Conservation (phyloP, 441 rosid species). For the Jatropha podagrica region DNA sequence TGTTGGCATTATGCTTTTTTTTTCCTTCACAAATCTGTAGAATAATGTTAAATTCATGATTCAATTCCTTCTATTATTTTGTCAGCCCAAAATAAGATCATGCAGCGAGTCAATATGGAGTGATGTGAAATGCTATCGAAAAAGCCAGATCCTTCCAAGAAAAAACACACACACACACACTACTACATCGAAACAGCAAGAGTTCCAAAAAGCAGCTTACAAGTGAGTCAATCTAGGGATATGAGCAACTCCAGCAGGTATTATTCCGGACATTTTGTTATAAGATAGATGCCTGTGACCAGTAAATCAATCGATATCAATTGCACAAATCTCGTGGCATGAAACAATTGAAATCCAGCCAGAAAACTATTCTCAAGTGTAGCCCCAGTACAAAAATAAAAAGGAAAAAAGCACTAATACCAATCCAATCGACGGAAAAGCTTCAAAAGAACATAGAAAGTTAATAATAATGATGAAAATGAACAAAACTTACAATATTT, state of each 20-base stretch:
- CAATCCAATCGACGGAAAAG: neutral
- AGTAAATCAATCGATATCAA: constrained; percentile 15
- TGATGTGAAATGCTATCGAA: neutral
- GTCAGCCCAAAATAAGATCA: neutral
- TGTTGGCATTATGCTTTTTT: neutral
- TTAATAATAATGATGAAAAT: neutral
- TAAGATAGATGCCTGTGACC: constrained; percentile 70
- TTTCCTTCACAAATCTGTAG: neutral
- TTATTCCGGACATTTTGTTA: constrained; percentile 82
- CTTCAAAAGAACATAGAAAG: neutral
- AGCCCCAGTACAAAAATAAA: neutral
- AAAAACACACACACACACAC: neutral
- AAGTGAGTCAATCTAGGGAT: constrained; percentile 78
- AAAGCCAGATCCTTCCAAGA: neutral
- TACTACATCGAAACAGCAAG: neutral
- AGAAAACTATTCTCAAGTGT: neutral
- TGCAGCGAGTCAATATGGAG: neutral
- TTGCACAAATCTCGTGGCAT: neutral
- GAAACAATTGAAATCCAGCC: constrained; percentile 3
- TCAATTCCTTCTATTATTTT: neutral
- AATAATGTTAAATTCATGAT: neutral
- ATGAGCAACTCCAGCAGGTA: constrained; percentile 76
- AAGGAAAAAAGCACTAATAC: neutral
- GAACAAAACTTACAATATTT: constrained; percentile 68
- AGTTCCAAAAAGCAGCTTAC: constrained; percentile 47